Conservation (phyloP, 352 stramenopile genomes). For the Globisporangium megalacanthum region DNA sequence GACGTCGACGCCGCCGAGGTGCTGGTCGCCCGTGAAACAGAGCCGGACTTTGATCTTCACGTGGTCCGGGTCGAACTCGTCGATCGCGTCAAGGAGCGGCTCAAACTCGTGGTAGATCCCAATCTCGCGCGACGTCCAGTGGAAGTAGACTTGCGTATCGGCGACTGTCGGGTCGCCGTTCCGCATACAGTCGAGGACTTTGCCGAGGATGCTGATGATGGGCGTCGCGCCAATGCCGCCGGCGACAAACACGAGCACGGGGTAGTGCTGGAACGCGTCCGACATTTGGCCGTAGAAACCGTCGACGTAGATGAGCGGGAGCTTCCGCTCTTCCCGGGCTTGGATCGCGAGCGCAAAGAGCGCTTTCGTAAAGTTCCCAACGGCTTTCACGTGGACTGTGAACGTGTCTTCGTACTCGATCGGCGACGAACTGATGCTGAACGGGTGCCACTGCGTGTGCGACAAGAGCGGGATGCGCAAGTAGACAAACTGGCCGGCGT, state of each 20-base stretch:
- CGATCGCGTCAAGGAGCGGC: conserved; percentile 67
- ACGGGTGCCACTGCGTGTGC: conserved; percentile 75
- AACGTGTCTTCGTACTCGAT: conserved; percentile 84
- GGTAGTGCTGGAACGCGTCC: conserved; percentile 78
- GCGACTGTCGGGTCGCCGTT: conserved; percentile 69
- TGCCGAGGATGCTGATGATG: conserved; percentile 84
- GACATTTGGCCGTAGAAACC: conserved; percentile 85
- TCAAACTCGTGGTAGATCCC: conserved; percentile 85
- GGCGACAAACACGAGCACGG: conserved; percentile 68
- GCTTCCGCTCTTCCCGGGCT: conserved; percentile 66
- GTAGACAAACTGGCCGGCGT: conserved; percentile 80
- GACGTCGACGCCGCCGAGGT: conserved; percentile 64
- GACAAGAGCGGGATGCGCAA: conserved; percentile 68
- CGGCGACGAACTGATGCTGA: conserved; percentile 82
- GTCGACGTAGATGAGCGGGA: conserved; percentile 79
- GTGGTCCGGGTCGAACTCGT: conserved; percentile 68
- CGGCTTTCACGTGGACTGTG: conserved; percentile 74
- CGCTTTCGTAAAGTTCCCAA: conserved; percentile 74
- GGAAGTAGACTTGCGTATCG: conserved; percentile 76
- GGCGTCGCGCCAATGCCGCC: conserved; percentile 88
- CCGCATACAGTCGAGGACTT: conserved; percentile 78
- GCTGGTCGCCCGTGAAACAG: conserved; percentile 78
- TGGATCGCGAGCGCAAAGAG: conserved; percentile 73
- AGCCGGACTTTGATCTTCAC: conserved; percentile 63
- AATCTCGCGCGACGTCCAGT: conserved; percentile 81